A percentile compares a stretch with the other conserved stretches of the same genome.
Evolutionary conservation across 2,329 filamentous ascomycete species (phyloP).

Genomic region (Neonectria faginata): DNA sequence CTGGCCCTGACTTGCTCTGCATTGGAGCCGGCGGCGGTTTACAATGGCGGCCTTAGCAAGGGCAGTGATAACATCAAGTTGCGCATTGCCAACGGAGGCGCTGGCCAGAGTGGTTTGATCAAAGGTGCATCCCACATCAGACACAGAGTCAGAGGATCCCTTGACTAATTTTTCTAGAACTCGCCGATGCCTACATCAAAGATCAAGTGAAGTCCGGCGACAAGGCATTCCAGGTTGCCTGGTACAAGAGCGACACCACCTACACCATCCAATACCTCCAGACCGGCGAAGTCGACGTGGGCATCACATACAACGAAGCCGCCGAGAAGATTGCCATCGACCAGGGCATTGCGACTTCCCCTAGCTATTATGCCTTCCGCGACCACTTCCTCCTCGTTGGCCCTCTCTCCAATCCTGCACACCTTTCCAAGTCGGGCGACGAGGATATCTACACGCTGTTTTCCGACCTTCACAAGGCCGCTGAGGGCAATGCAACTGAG

Average conservation of each 20-base stretch:
- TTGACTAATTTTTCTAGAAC: slow-evolving; percentile 29
- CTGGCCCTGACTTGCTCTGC: slow-evolving; percentile 34
- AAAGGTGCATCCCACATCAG: slow-evolving; percentile 38
- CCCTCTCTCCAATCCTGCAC: slow-evolving; percentile 48
- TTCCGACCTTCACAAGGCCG: slow-evolving; percentile 49
- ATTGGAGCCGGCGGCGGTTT: slow-evolving; percentile 35
- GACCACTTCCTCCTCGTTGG: slow-evolving; percentile 61
- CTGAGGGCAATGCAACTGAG: slow-evolving; percentile 47
- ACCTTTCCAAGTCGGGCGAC: slow-evolving; percentile 46
- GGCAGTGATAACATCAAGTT: slow-evolving; percentile 36
- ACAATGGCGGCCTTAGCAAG: slow-evolving; percentile 35
- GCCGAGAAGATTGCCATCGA: slow-evolving; percentile 58
- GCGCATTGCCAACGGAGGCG: slow-evolving; percentile 52
- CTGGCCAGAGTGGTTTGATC: slow-evolving; percentile 53
- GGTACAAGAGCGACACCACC: slow-evolving; percentile 60
- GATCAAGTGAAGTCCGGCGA: slow-evolving; percentile 31
- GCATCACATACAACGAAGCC: slow-evolving; percentile 58
- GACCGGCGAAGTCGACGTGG: slow-evolving; percentile 54
- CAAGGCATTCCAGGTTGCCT: slow-evolving; percentile 55
- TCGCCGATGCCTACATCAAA: slow-evolving; percentile 46
- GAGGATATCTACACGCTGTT: slow-evolving; percentile 51
- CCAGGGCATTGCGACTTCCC: slow-evolving; percentile 50
- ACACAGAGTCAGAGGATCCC: accelerated
- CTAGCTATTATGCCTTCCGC: slow-evolving; percentile 55
- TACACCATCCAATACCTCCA: slow-evolving; percentile 58